Percentiles rank a stretch among this genome's conserved stretches.
Conservation (phyloP, 1,284 basidiomycete species). For the Athelia psychrophila region DNA sequence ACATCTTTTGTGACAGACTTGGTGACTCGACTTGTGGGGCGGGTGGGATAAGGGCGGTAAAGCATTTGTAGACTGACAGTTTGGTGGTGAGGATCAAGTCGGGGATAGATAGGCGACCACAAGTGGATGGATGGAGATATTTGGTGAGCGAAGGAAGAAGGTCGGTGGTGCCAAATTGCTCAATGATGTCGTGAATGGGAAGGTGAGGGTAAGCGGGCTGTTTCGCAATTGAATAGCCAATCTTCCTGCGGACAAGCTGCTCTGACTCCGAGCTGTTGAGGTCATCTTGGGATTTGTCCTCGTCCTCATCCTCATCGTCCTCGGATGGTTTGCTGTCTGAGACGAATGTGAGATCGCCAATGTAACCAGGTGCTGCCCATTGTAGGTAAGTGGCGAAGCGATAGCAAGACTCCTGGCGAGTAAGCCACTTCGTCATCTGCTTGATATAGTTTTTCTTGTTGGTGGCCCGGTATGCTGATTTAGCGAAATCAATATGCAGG, state of each 20-base stretch:
- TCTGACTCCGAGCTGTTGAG: neutral
- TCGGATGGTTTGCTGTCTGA: neutral
- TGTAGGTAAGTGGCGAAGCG: slow-evolving; percentile 6
- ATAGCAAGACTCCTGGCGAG: slow-evolving; percentile 21
- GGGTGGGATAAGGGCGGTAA: neutral
- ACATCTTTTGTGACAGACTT: neutral
- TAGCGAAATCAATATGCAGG: slow-evolving; percentile 23
- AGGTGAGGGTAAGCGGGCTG: neutral
- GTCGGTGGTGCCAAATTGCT: neutral
- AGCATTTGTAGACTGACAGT: neutral
- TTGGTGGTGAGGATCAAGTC: neutral
- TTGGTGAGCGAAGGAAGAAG: neutral
- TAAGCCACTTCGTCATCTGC: slow-evolving; percentile 32
- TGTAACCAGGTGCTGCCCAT: neutral
- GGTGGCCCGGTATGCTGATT: slow-evolving; percentile 16
- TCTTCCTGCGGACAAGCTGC: neutral
- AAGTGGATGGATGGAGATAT: neutral
- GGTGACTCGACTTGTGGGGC: neutral
- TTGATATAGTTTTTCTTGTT: slow-evolving; percentile 20
- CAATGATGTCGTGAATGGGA: neutral
- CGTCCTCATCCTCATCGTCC: neutral
- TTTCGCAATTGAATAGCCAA: neutral
- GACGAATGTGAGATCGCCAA: neutral
- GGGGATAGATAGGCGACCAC: neutral
- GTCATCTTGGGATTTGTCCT: neutral